Percentiles rank a stretch among this genome's conserved stretches.
Evolutionary conservation across 2,329 filamentous ascomycete genomes (phyloP).

Genomic region (Elsinoe arachidis): DNA sequence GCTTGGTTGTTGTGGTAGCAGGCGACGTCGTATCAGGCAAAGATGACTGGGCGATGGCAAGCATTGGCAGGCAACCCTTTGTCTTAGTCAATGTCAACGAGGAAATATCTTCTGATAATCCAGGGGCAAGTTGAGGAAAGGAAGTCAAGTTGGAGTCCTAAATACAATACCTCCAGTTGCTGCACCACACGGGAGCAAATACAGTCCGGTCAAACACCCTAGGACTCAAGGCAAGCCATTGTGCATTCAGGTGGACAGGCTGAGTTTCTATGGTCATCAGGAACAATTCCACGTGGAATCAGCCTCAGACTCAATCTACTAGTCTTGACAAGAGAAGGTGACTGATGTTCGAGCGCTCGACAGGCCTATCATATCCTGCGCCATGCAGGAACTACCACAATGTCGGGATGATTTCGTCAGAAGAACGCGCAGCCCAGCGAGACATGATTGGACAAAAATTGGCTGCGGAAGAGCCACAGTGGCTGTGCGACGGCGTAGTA

Average conservation of each 20-base stretch:
- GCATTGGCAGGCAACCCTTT: not conserved
- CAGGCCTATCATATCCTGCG: not conserved
- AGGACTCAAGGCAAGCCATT: not conserved
- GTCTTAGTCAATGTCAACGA: not conserved
- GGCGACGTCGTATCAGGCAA: not conserved
- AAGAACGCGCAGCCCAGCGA: not conserved
- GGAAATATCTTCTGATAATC: not conserved
- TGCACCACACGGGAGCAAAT: not conserved
- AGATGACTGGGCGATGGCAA: not conserved
- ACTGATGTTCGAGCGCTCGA: not conserved
- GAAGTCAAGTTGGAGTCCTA: not conserved
- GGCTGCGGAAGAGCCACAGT: not conserved
- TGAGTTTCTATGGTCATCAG: slow-evolving; percentile 5
- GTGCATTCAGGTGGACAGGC: not conserved
- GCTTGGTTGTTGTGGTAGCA: not conserved
- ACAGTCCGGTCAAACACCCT: not conserved
- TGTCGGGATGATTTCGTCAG: not conserved
- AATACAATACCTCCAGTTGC: not conserved
- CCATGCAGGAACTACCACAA: not conserved
- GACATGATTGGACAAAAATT: too few species aligned
- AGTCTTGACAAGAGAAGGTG: not conserved
- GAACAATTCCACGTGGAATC: not conserved
- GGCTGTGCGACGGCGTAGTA: too few species aligned
- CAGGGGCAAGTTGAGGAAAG: not conserved
- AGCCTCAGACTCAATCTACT: not conserved